Base-by-base conservation (phyloP, 176 grass and related monocot species). In the Lolium rigidum region DNA sequence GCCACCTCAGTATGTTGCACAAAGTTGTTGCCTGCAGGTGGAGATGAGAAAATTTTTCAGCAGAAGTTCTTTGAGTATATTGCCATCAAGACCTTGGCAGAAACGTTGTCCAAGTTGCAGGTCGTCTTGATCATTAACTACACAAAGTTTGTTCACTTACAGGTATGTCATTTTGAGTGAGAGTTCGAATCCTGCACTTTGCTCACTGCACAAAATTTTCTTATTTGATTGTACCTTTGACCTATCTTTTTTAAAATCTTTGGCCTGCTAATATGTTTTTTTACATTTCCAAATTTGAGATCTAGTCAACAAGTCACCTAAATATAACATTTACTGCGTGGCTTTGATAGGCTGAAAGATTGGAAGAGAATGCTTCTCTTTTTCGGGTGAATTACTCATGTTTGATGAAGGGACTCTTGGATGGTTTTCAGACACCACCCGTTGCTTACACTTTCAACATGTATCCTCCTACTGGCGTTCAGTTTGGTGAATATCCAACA, bases 71-170 rank as follows among this genome's bases (percentile, higher is more conserved):
- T 98, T 62, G 20, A 87, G 59, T 52, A 76, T 83, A 86, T 93
- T n/a, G 79, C 90, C 28, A 82, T 95, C 59, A 93, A 87, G 81
- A 82, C 90, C 18, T 92, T 93, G 79, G 84, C 84, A 17, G 89
- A 95, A 50, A 65, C 73, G 39, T 50, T 93, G 47, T 84, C 72
- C 47, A 86, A 90, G 84, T 56, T 92, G 60, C 83, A 80, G 57
- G 79, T 98, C 84, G 83, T 98, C 25, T 57, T 98, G 86, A 92
- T 90, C 35, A 98, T 98, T 82, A 98, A 98, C 52, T 95, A 98
- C 52, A 80, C 82, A 9, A 93, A 87, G 78, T 93, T 86, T 46
- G 74, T 88, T 60, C 83, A 87, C 63, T 69, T 98, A 76, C 82
- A 98, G 95, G 95, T 95, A 92, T 65, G 88, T 3, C 47, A 18